These are phyloP conservation scores for Lotmaria passim DNA, from an alignment of 208 protist genomes.

Conservation along the genomic window DNA sequence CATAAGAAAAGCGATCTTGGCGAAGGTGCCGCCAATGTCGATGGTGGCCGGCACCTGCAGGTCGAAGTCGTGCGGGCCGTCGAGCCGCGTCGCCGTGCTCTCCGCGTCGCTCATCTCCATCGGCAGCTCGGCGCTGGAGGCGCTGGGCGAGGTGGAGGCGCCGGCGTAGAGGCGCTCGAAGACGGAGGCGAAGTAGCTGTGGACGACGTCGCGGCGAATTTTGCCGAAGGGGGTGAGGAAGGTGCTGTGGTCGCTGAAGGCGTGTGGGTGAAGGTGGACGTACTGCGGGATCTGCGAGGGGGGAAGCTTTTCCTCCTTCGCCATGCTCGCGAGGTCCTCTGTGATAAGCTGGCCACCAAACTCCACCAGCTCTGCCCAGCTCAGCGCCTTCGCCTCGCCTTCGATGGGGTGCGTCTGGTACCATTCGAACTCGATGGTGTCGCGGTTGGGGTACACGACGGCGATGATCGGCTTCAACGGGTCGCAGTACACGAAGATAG, in stretches of 20 bases:
- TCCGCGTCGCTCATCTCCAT: conserved; percentile 44
- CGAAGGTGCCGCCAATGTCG: conserved; percentile 92
- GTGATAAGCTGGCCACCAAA: conserved; percentile 66
- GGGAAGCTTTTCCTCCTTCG: conserved; percentile 55
- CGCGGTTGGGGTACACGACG: conserved; percentile 82
- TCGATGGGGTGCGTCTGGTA: conserved; percentile 33
- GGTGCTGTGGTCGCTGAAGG: conserved; percentile 78
- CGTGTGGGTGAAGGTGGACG: conserved; percentile 88
- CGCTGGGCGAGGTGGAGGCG: conserved; percentile 22
- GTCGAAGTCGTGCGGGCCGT: conserved; percentile 7
- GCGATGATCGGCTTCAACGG: conserved; percentile 76
- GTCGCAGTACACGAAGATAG: conserved; percentile 86
- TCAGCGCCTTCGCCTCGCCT: conserved; percentile 30
- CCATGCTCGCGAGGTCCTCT: conserved; percentile 64
- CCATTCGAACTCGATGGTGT: conserved; percentile 90
- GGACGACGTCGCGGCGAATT: conserved; percentile 61
- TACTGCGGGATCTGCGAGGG: conserved; percentile 63
- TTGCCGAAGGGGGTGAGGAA: conserved; percentile 83
- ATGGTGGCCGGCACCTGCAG: conserved; percentile 76
- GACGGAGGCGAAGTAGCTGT: conserved; percentile 74
- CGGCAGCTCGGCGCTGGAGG: conserved; percentile 14
- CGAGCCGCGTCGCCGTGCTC: conserved; percentile 24
- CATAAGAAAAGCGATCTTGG: conserved; percentile 87
- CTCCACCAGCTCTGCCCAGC: conserved; percentile 74
- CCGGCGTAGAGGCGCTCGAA: conserved; percentile 66